phyloP scores from a whole-genome alignment of 1,139 yeast genomes.

The Cylindricascospora bacillispora region DNA sequence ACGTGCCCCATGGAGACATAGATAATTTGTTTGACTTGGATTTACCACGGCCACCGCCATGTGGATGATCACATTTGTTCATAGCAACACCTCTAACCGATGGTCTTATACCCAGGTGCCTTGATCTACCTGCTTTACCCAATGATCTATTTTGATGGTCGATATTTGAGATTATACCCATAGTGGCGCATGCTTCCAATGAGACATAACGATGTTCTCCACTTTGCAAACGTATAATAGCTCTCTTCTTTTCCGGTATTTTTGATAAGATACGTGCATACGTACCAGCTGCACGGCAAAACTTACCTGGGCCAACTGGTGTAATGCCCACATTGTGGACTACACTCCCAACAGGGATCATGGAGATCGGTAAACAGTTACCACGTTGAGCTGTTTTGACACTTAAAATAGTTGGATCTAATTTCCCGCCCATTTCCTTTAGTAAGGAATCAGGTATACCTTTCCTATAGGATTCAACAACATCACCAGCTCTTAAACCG shows the following conservation, averaged over 20 bases:
- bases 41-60: slow-evolving; percentile 99
- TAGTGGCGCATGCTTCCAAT: slow-evolving; percentile 80
- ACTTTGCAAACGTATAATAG: slow-evolving; percentile 69
- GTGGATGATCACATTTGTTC: slow-evolving; percentile 97
- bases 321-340: slow-evolving; percentile 80
- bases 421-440: slow-evolving; percentile 51
- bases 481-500: slow-evolving; percentile 87
- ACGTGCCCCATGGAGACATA: slow-evolving; percentile 92
- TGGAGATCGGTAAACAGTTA: slow-evolving; percentile 79
- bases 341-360: slow-evolving; percentile 90
- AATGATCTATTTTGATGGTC: slow-evolving; percentile 82
- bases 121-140: slow-evolving; percentile 96
- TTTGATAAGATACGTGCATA: slow-evolving; percentile 83
- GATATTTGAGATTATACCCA: slow-evolving; percentile 89
- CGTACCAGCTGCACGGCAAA: slow-evolving; percentile 90
- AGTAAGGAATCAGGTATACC: slow-evolving; percentile 77
- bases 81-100: slow-evolving; percentile 96
- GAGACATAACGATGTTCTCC: slow-evolving; percentile 92
- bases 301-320: slow-evolving; percentile 70
- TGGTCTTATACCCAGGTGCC: slow-evolving; percentile 91
- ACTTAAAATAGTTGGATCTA: slow-evolving; percentile 85
- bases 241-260: slow-evolving; percentile 55
- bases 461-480: slow-evolving; percentile 73
- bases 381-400: slow-evolving; percentile 87
- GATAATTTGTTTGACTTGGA: slow-evolving; percentile 91